Base-by-base conservation (phyloP, 1,284 basidiomycete species). In the Sporisorium scitamineum region DNA sequence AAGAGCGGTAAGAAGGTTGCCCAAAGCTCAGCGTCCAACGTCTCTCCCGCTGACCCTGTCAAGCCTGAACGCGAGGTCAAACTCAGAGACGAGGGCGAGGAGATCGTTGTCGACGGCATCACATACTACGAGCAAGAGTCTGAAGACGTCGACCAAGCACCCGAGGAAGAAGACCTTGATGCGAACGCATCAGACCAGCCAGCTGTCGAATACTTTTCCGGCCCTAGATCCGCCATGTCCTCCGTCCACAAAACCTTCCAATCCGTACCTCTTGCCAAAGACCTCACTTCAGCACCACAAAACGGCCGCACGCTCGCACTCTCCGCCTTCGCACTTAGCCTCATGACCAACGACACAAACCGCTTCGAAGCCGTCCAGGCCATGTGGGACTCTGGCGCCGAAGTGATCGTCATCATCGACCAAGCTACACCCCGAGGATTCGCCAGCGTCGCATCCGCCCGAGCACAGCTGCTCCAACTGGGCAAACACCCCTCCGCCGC, bases 351-450 rank as follows among this genome's bases (percentile, higher is more conserved):
- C 11, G 86, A 90, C 45, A 78, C 89, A 9, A 89, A 90, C 6
- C 90, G 92, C 53, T 91, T 91, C 85, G 87, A 88, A 5, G 85
- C 94, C 47, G 88, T 95, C 8, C 90, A 91, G 78, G 90, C 93
- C 78, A 92, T 96, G 89, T 97, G 94, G 94, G 89, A 93, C 54
- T 94, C 92, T 75, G 93, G 92, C 32, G 94, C 94, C 34, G 68
- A 81, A 24, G 80, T 81, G 11, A 70, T 84, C 20, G 83, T 97
- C 59, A 87, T 99, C 44, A 91, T 98, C 67, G 96, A 99, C 84
- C 91, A 93, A 59, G 92, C 90, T 48, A 92, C 91, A 2, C 88
- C 88, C 22, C 87, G 88, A 39, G 94, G 94, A 0, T 98, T 97
- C 85, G 89, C 91, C 69, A 88, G 89, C 45, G 90, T 99, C 54